Percentiles rank a stretch among this genome's conserved stretches.
Conservation (phyloP, 2,329 filamentous ascomycete genomes). For the Chaetomium globosum region DNA sequence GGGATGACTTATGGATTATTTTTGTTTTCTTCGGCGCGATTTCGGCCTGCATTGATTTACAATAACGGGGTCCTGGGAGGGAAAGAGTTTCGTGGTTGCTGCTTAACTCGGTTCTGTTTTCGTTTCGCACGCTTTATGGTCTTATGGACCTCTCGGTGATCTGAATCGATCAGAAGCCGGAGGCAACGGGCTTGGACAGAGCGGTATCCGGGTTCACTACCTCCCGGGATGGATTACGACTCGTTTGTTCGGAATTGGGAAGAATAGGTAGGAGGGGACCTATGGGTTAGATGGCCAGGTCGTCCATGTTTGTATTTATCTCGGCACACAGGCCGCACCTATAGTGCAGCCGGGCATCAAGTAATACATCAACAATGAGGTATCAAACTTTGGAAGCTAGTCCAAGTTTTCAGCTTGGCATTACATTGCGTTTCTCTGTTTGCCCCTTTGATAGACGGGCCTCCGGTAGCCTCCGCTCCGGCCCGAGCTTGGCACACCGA, state of each 20-base stretch:
- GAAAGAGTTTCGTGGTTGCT: slow-evolving; percentile 3
- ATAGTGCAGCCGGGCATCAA: slow-evolving; percentile 7
- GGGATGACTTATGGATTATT: slow-evolving; percentile 20
- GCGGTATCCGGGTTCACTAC: slow-evolving; percentile 12
- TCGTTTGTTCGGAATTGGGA: slow-evolving; percentile 23
- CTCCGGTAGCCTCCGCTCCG: slow-evolving; percentile 6
- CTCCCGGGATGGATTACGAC: slow-evolving; percentile 16
- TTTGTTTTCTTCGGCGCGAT: slow-evolving; percentile 11
- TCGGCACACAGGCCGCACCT: not conserved
- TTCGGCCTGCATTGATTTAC: slow-evolving; percentile 14
- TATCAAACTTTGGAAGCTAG: not conserved
- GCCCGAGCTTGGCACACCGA: slow-evolving; percentile 1
- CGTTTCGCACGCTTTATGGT: slow-evolving; percentile 6
- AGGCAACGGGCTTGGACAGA: slow-evolving; percentile 16
- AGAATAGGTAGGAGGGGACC: slow-evolving; percentile 25
- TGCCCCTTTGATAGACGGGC: not conserved
- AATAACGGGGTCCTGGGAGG: slow-evolving; percentile 6
- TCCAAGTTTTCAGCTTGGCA: not conserved
- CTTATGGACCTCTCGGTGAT: slow-evolving; percentile 9
- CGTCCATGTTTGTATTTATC: slow-evolving; percentile 25
- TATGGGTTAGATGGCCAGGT: slow-evolving; percentile 24
- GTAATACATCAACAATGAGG: slow-evolving; percentile 20
- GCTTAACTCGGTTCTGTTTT: slow-evolving; percentile 7
- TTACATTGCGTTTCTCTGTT: not conserved
- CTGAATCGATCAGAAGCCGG: slow-evolving; percentile 7